Evolutionary conservation across 2,329 filamentous ascomycete genomes (phyloP).

Genomic region (Trichocomaceae sp.): DNA sequence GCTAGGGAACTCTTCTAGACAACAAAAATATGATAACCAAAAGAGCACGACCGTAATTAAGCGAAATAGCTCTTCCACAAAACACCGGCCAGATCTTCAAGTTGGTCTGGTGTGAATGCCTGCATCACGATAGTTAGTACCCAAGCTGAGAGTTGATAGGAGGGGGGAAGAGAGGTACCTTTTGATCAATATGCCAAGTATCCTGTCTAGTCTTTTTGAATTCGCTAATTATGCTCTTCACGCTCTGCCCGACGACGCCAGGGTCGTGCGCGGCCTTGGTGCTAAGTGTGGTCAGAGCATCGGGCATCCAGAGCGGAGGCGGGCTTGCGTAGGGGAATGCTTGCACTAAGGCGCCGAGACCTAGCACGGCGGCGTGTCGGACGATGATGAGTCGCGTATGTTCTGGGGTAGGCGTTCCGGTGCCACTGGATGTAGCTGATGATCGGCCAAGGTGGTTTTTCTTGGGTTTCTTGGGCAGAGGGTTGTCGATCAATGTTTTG

Average conservation of each 20-base stretch:
- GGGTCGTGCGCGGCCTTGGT: conserved; percentile 79
- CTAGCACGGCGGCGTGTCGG: conserved; percentile 84
- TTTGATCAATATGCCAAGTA: conserved; percentile 96
- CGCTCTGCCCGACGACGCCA: conserved; percentile 89
- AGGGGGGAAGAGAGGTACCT: conserved; percentile 54
- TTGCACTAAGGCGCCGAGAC: conserved; percentile 82
- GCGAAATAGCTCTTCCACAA: conserved; percentile 99
- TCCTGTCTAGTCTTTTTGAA: conserved; percentile 99
- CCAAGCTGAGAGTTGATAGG: conserved; percentile 11
- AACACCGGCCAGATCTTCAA: conserved; percentile 92
- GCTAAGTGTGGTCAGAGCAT: conserved; percentile 78
- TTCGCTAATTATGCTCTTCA: conserved; percentile 87
- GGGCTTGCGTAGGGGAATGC: conserved; percentile 95
- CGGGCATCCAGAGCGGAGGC: conserved; percentile 88
- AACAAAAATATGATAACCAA: neutral
- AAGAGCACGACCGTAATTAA: conserved; percentile 34
- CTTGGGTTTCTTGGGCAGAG: conserved; percentile 65
- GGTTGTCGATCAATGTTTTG: conserved; percentile 69
- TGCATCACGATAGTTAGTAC: conserved; percentile 34
- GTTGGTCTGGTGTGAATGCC: conserved; percentile 81
- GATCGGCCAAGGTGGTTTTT: conserved; percentile 31
- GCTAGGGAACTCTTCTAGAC: neutral
- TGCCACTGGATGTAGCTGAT: conserved; percentile 38
- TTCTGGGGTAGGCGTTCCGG: conserved; percentile 46
- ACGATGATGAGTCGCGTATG: conserved; percentile 69